Base-by-base conservation (phyloP, 2,329 filamentous ascomycete genomes). In the Thermochaetoides dissita region DNA sequence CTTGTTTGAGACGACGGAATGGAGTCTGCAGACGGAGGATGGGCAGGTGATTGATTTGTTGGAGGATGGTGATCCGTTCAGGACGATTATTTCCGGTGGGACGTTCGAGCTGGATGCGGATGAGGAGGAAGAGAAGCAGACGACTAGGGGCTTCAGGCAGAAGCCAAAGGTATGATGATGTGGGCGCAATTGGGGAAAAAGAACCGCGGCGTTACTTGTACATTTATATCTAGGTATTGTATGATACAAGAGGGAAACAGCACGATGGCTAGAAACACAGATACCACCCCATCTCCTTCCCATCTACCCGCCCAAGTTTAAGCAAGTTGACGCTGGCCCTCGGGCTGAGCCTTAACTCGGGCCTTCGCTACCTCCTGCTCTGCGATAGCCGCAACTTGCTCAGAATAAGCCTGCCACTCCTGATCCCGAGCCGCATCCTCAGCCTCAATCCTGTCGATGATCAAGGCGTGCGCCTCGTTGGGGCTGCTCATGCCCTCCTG, bases 1-100 rank as follows among this genome's bases (percentile, higher is more conserved):
- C 33, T 63, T 74, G 68, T 96, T 94, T 62, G 79, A 86, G 65
- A 98, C 91, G 32, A 74, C 80, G 44, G 84, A 88, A 67, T 98
- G 89, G 88, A 91, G 81, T 57, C 65, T 98, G 53, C 76, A 80
- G 59, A 77, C 75, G 48, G 67, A 67, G 40, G 75, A 81, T 50
- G 72, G 72, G 34, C 51, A 50, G 36, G 68, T 63, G 58, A 63
- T 95, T 50, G 81, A 93, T 57, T 63, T 98, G 59, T 69, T 95
- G 48, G 77, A 84, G 52, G 76, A 72, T 5, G 67, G 64, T 45
- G 70, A 91, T 67, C 83, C 84, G 35, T 87, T 91, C 58, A 63
- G 59, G 53, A 69, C 62, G 10, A 60, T 72, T 40, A 57, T 65
- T 35, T 68, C 66, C 38, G 62, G 59, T 35, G 57, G 30, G 30